Base-by-base conservation (phyloP, 495 filamentous ascomycete species). In the Penicillium paradoxum region DNA sequence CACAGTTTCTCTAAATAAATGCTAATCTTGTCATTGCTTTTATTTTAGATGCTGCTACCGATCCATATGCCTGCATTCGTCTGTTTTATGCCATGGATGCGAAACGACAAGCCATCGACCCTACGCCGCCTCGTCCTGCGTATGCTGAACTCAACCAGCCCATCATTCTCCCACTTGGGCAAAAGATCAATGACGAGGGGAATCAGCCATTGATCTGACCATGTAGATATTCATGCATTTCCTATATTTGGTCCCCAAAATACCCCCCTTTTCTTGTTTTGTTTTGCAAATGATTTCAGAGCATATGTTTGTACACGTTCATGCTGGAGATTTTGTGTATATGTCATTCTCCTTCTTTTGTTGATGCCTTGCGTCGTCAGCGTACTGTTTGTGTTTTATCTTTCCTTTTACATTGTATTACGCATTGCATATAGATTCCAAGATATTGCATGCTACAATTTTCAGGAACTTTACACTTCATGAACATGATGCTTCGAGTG, bases 31-130 rank as follows among this genome's bases (percentile, higher is more conserved):
- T 15, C 13, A 24, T 52, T 24, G 1, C 17, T 29, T 5, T 30
- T 10, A 45, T 36, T 30, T 43, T 43, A 90, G 86, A 96, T 72
- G 88, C 89, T 7, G 89, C 89, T 14, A 81, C 83, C 1, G 91
- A 96, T 64, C 83, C 89, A 2, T 96, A 92, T 61, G 89, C 89
- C 46, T 83, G 83, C 27, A 56, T 92, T 15, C 83, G 87, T 60
- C 75, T 95, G 24, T 93, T 79, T 63, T 74, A 87, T 45, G 68
- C 73, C 2, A 76, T 95, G 54, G 81, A 96, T 59, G 64, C 77
- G 33, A 85, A 87, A 50, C 72, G 90, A 42, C 68, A 74, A 51
- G 69, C 74, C 10, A 74, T 95, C 49, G 62, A 80, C 33, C 89
- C 90, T 14, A 71, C 71, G 2, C 91, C 90, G 18, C 88, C 86